Evolutionary conservation across 176 grass and related monocot species (phyloP).

Genomic region (Alloteropsis semialata): DNA sequence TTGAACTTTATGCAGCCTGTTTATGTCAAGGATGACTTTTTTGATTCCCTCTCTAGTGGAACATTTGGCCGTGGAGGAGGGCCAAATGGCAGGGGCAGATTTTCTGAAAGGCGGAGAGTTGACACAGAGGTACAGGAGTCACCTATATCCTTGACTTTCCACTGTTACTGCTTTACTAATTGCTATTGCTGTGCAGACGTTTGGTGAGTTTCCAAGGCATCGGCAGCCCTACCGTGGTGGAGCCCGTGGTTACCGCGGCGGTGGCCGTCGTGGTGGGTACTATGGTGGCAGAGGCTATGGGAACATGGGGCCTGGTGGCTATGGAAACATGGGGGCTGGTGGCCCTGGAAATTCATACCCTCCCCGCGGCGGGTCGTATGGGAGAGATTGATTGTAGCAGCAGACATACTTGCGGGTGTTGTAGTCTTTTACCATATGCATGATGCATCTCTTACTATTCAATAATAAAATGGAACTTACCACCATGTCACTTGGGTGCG

Average conservation of each 20-base stretch:
- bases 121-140: constrained; percentile 56
- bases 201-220: constrained; percentile 68
- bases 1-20: constrained; percentile 49
- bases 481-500: not conserved
- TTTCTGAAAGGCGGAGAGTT: constrained; percentile 63
- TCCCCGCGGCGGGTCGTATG: constrained; percentile 37
- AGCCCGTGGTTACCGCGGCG: constrained; percentile 51
- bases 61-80: constrained; percentile 66
- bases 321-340: constrained; percentile 43
- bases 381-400: constrained; percentile 20
- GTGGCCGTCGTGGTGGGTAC: constrained; percentile 54
- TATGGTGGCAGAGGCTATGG: constrained; percentile 60
- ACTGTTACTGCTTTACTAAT: not conserved
- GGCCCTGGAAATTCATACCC: constrained; percentile 41
- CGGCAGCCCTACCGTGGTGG: constrained; percentile 52
- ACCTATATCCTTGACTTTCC: not conserved
- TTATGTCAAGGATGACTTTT: constrained; percentile 87
- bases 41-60: constrained; percentile 69
- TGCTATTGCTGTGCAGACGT: constrained; percentile 49
- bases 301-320: constrained; percentile 31
- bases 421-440: constrained; percentile 26
- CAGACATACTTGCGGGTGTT: constrained; percentile 21
- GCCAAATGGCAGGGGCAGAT: constrained; percentile 49
- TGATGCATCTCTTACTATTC: constrained; percentile 22
- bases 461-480: constrained; percentile 36